Conservation (phyloP, 2,329 filamentous ascomycete genomes). For the Tricladium varicosporioides region DNA sequence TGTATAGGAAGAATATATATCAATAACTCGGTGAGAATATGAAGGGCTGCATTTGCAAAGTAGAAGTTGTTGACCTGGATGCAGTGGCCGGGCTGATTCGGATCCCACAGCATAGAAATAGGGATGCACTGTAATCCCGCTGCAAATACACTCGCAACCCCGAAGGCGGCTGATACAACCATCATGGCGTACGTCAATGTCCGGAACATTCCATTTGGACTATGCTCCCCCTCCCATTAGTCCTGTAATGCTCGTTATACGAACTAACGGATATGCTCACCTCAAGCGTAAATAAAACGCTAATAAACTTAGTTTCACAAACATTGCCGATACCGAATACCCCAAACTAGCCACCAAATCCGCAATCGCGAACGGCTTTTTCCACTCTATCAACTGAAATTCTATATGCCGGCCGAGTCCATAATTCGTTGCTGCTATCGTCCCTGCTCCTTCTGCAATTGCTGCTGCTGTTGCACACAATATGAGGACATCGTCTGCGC, state of each 20-base stretch:
- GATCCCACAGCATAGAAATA: conserved; percentile 39
- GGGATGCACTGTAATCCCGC: conserved; percentile 45
- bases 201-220: conserved; percentile 35
- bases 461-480: neutral
- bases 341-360: neutral
- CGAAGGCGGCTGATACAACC: conserved; percentile 39
- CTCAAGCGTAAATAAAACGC: conserved; percentile 43
- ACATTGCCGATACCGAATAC: conserved; percentile 20
- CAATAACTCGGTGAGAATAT: conserved; percentile 45
- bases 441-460: neutral
- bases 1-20: conserved; percentile 45
- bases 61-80: conserved; percentile 47
- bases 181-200: conserved; percentile 40
- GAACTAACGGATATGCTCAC: conserved; percentile 20
- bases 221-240: no score
- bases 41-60: conserved; percentile 45
- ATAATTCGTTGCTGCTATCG: neutral
- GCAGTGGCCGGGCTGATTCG: conserved; percentile 35
- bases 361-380: neutral
- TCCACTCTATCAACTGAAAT: neutral
- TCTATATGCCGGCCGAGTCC: neutral
- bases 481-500: neutral
- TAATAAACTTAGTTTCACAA: conserved; percentile 47
- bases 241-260: neutral
- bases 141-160: conserved; percentile 40